Conservation (phyloP, 78 protist species). For the Dictyostelium capitatum region DNA sequence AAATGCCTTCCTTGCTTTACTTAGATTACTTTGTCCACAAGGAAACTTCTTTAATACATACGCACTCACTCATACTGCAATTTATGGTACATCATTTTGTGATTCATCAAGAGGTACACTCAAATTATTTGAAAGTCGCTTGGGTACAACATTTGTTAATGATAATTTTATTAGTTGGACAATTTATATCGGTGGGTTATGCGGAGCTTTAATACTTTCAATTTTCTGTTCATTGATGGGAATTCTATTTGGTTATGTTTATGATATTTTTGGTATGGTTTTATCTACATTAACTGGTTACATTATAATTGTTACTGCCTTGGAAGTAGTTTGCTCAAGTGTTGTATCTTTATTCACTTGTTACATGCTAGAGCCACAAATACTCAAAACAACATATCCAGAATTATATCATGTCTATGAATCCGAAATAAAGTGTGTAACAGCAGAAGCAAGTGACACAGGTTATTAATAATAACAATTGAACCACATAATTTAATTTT, state of each 20-base stretch:
- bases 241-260: background rate
- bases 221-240: constrained; percentile 43
- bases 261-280: background rate
- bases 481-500: too few relatives aligned
- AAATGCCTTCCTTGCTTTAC: background rate
- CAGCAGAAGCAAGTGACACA: too few relatives aligned
- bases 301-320: constrained; percentile 8
- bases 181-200: constrained; percentile 9
- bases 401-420: constrained; percentile 43
- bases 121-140: constrained; percentile 64
- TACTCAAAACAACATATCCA: constrained; percentile 35
- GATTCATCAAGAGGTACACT: constrained; percentile 79
- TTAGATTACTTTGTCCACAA: constrained; percentile 58
- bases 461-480: too few relatives aligned
- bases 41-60: constrained; percentile 83
- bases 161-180: constrained; percentile 66
- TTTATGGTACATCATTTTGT: constrained; percentile 88
- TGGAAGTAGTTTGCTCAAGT: constrained; percentile 76
- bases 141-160: constrained; percentile 68
- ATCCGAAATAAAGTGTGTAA: too few relatives aligned
- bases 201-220: constrained; percentile 16
- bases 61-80: constrained; percentile 86
- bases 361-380: constrained; percentile 83
- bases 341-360: constrained; percentile 87
- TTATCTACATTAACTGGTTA: constrained; percentile 2